Evolutionary conservation across 192 early-diverging fungal species (phyloP).

Genomic region (Glomus cerebriforme): DNA sequence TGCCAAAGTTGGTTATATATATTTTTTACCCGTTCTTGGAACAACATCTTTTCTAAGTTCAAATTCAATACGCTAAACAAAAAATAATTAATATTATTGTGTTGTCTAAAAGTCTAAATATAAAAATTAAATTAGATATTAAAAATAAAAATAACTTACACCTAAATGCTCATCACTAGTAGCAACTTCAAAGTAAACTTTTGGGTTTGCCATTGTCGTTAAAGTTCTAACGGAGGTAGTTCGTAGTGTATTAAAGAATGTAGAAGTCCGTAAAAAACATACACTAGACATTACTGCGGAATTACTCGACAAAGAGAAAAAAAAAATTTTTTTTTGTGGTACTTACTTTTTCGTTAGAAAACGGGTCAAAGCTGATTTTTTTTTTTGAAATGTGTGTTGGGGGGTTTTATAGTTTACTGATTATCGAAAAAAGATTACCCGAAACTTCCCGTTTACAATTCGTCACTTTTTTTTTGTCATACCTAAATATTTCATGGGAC

Average conservation of each 20-base stretch:
- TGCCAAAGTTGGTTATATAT: neutral
- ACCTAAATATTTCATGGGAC: no score
- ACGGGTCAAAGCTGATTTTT: neutral
- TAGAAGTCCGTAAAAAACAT: neutral
- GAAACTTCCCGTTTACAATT: no score
- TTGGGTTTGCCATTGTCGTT: conserved; percentile 11
- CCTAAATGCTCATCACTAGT: conserved; percentile 47
- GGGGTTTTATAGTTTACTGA: no score
- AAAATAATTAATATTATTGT: neutral
- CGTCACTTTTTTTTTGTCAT: no score
- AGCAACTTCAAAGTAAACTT: conserved; percentile 27
- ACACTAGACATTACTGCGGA: neutral
- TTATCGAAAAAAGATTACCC: no score
- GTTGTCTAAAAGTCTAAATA: conserved; percentile 31
- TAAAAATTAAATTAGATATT: neutral
- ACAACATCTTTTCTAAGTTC: conserved; percentile 68
- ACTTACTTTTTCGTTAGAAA: neutral
- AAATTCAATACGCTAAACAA: conserved; percentile 55
- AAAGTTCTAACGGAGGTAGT: conserved; percentile 1
- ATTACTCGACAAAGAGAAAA: neutral
- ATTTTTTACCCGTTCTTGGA: conserved; percentile 53
- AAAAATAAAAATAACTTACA: conserved; percentile 40
- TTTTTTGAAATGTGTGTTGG: no score
- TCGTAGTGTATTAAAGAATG: neutral
- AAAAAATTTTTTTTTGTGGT: neutral